Percentiles rank a stretch among this genome's conserved stretches.
phyloP scores from a whole-genome alignment of 1,139 yeast species.

The Zygoascus meyerae region DNA sequence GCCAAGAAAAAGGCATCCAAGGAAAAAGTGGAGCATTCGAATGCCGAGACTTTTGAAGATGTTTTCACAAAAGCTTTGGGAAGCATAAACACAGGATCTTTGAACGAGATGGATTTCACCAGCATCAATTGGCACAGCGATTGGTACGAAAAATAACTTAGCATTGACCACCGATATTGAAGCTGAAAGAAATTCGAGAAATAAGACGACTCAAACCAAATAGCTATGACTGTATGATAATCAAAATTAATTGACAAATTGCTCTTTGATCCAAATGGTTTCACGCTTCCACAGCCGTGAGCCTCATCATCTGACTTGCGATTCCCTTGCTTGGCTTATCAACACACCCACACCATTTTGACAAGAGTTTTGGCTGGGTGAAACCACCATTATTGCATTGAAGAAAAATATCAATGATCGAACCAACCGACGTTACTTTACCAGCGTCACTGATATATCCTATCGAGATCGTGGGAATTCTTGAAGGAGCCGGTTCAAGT shows the following conservation, averaged over 20 bases:
- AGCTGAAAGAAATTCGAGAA: too few relatives aligned
- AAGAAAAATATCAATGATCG: constrained; percentile 9
- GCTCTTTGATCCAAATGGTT: too few relatives aligned
- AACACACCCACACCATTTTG: background rate
- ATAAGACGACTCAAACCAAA: background rate
- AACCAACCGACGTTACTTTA: constrained; percentile 33
- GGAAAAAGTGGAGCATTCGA: background rate
- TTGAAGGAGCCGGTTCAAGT: constrained; percentile 41
- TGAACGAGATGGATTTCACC: constrained; percentile 5
- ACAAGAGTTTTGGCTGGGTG: background rate
- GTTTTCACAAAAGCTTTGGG: constrained; percentile 5
- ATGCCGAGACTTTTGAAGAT: constrained; percentile 4
- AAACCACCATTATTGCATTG: background rate
- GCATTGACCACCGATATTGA: too few relatives aligned
- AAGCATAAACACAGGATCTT: constrained; percentile 4
- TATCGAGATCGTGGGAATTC: constrained; percentile 52
- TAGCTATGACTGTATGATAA: too few relatives aligned
- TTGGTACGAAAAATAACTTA: constrained; percentile 3
- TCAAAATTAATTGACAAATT: background rate
- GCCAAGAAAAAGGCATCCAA: background rate
- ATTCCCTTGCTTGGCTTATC: background rate
- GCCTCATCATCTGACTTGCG: too few relatives aligned
- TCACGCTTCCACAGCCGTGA: too few relatives aligned
- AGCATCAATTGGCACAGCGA: constrained; percentile 10
- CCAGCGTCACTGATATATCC: constrained; percentile 66